Evolutionary conservation across 768 basidiomycete species (phyloP).

Genomic region (Russula emetica): DNA sequence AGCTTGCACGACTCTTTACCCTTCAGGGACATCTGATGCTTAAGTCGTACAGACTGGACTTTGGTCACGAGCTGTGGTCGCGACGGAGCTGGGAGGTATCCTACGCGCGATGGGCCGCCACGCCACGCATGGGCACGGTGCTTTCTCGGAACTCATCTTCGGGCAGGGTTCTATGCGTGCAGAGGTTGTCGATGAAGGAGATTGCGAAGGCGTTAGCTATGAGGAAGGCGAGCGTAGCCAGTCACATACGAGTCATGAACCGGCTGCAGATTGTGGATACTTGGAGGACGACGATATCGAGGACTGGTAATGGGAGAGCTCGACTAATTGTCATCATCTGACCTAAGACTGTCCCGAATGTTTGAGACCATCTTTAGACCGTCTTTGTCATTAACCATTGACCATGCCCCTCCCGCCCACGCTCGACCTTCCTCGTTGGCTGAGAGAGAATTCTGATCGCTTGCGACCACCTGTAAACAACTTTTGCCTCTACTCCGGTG

Average conservation of each 20-base stretch:
- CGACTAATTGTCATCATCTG: not conserved
- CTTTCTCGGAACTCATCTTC: constrained; percentile 25
- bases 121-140: constrained; percentile 17
- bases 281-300: constrained; percentile 28
- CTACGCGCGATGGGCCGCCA: constrained; percentile 12
- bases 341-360: no score
- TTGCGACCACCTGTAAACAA: constrained; percentile 93
- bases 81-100: constrained; percentile 21
- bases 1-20: not conserved
- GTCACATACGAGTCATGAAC: not conserved
- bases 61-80: constrained; percentile 16
- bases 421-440: constrained; percentile 88
- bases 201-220: constrained; percentile 6
- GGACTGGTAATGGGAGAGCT: constrained; percentile 3
- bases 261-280: constrained; percentile 9
- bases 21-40: not conserved
- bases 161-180: constrained; percentile 4
- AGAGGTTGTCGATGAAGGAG: constrained; percentile 15
- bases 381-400: not conserved
- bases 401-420: constrained; percentile 68
- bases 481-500: constrained; percentile 75
- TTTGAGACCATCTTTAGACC: no score
- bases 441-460: constrained; percentile 71
- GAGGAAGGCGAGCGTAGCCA: constrained; percentile 4
- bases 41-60: constrained; percentile 12